These are phyloP conservation scores for Podospora conica DNA, from an alignment of 495 filamentous ascomycete species.

Conservation along the genomic window DNA sequence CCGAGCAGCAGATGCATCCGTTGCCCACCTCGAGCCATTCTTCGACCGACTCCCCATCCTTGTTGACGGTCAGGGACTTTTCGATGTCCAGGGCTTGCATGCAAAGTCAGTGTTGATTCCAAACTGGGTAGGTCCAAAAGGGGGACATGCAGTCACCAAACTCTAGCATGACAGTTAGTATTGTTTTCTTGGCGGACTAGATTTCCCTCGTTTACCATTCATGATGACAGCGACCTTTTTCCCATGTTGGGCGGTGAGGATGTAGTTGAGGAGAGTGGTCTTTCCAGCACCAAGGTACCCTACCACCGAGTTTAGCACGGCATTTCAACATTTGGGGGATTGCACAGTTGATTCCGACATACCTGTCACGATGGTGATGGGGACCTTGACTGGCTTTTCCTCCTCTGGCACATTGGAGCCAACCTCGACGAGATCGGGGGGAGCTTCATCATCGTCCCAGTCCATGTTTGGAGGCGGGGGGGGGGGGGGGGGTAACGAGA, in stretches of 20 bases:
- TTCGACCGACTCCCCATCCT: slow-evolving; percentile 77
- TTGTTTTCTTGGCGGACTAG: background rate
- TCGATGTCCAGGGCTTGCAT: slow-evolving; percentile 80
- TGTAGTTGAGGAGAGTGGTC: slow-evolving; percentile 93
- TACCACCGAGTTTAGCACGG: slow-evolving; percentile 17
- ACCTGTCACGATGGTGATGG: slow-evolving; percentile 94
- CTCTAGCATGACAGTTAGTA: slow-evolving; percentile 44
- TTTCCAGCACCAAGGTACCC: slow-evolving; percentile 91
- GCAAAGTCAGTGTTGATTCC: slow-evolving; percentile 16
- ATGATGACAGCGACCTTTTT: slow-evolving; percentile 97
- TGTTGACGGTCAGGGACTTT: slow-evolving; percentile 81
- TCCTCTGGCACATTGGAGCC: slow-evolving; percentile 35
- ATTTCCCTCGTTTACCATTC: slow-evolving; percentile 56
- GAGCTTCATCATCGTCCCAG: slow-evolving; percentile 63
- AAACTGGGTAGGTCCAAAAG: background rate
- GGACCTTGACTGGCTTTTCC: slow-evolving; percentile 60
- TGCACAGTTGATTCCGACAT: slow-evolving; percentile 4
- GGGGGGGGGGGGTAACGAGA: background rate
- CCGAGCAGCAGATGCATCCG: slow-evolving; percentile 96
- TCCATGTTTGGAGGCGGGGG: slow-evolving; percentile 32
- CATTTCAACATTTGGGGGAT: background rate
- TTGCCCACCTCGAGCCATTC: slow-evolving; percentile 96
- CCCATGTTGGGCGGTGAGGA: slow-evolving; percentile 85
- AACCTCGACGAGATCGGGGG: slow-evolving; percentile 64
- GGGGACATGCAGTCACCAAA: slow-evolving; percentile 79